Evolutionary conservation across 768 basidiomycete genomes (phyloP).

Genomic region (Psilocybe subaeruginosa): DNA sequence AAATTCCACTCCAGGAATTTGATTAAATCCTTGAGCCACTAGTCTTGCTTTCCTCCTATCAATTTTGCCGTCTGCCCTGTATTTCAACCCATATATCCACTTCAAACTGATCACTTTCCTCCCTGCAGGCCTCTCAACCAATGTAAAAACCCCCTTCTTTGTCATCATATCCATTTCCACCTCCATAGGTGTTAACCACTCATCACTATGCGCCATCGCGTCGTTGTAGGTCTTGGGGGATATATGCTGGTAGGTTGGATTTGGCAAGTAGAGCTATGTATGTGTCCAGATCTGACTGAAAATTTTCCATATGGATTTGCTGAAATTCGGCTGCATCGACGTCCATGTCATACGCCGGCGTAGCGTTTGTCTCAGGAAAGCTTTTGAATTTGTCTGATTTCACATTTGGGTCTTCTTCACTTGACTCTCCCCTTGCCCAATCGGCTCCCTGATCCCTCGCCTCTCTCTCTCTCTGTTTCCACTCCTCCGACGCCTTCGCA

Average conservation of each 20-base stretch:
- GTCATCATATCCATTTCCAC: slow-evolving; percentile 4
- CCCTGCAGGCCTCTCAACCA: no score
- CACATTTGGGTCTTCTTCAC: neutral
- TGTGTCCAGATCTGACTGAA: neutral
- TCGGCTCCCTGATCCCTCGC: neutral
- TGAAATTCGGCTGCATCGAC: neutral
- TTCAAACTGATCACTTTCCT: no score
- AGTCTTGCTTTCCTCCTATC: slow-evolving; percentile 8
- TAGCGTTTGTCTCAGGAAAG: no score
- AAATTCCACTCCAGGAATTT: slow-evolving; percentile 10
- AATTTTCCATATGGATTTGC: neutral
- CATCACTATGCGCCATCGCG: neutral
- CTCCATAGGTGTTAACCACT: slow-evolving; percentile 7
- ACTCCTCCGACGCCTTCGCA: neutral
- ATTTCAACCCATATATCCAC: no score
- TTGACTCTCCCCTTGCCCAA: neutral
- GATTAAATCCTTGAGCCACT: neutral
- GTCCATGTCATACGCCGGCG: neutral
- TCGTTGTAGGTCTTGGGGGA: neutral
- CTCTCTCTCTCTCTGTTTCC: no score
- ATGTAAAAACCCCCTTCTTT: no score
- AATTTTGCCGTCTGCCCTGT: neutral
- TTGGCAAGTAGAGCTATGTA: neutral
- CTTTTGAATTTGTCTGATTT: no score
- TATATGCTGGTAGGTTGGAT: neutral